A percentile compares a stretch with the other conserved stretches of the same genome.
These are phyloP conservation scores for Tuber indicum DNA, from an alignment of 495 filamentous ascomycete genomes.

Conservation along the genomic window DNA sequence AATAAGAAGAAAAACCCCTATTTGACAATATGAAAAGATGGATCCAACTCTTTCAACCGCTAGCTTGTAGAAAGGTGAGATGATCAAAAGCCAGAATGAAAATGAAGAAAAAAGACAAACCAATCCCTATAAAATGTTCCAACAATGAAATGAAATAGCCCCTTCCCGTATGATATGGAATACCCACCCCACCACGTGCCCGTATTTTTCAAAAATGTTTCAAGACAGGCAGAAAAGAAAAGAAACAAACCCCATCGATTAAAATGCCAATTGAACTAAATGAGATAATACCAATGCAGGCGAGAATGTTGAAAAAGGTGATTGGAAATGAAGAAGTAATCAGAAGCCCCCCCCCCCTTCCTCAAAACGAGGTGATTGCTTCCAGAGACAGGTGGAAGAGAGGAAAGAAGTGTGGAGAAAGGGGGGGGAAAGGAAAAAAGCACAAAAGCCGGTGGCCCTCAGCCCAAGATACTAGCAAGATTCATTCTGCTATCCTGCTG, in stretches of 20 bases:
- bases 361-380: background rate
- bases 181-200: background rate
- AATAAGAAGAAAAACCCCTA: background rate
- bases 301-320: background rate
- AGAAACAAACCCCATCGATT: slow-evolving; percentile 18
- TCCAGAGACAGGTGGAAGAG: background rate
- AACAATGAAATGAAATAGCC: slow-evolving; percentile 6
- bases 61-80: background rate
- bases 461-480: background rate
- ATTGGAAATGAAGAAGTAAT: background rate
- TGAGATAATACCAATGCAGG: background rate
- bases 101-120: slow-evolving; percentile 25
- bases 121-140: slow-evolving; percentile 35
- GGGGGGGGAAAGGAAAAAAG: background rate
- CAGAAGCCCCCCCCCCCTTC: background rate
- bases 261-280: slow-evolving; percentile 6
- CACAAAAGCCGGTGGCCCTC: background rate
- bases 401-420: background rate
- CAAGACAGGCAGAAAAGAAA: slow-evolving; percentile 19
- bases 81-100: slow-evolving; percentile 19
- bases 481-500: slow-evolving; percentile 3
- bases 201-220: background rate
- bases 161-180: background rate
- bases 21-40: slow-evolving; percentile 2
- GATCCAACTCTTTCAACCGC: background rate